Base-by-base conservation (phyloP, 1,284 basidiomycete genomes). In the Rhodotorula sp. region DNA sequence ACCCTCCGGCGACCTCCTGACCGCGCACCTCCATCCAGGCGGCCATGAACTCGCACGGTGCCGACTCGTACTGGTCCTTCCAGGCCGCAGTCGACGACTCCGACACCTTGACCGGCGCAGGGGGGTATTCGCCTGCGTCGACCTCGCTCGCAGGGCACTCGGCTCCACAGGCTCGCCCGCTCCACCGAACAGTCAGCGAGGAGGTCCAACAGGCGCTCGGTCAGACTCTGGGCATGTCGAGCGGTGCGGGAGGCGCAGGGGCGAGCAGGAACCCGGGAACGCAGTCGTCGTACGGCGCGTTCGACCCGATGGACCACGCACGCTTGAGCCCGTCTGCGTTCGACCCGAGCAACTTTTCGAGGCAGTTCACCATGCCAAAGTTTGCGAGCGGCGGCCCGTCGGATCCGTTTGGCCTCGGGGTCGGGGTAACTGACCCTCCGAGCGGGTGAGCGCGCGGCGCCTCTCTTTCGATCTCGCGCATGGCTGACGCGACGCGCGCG, bases 361-460 rank as follows among this genome's bases (percentile, higher is more conserved):
- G 63, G 20, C 68, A 70, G 60, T 74, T 74, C 66, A 58, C 61
- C 36, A 39, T 73, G n/a, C 73, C 73, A 29, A 48, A 66, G 22
- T 74, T 74, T 48, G 71, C 70, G 1, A 69, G 51, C 29, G 65
- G 66, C 10, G 71, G 71, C 1, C 69, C 71, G 8, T 65, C 56
- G 2, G 73, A 69, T 54, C 59, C 71, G 17, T 72, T 71, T 24
- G 70, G 70, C 0, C 52, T 67, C 20, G 71, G 73, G 9, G 66
- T 72, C 4, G 66, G 68, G 6, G 61, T 74, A 2, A 59, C 62
- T 7, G 70, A 74, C 24, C 57, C 71, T 17, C 55, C 63, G 2
- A 53, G 49, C 19, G 27, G 30, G 71, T 70, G 44, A n/a, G n/a
- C 59, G 67, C 20, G 55, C 36, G 4, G 10, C 49, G 19, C 5